phyloP scores from a whole-genome alignment of 2,329 filamentous ascomycete species.

The Penicillium italicum region DNA sequence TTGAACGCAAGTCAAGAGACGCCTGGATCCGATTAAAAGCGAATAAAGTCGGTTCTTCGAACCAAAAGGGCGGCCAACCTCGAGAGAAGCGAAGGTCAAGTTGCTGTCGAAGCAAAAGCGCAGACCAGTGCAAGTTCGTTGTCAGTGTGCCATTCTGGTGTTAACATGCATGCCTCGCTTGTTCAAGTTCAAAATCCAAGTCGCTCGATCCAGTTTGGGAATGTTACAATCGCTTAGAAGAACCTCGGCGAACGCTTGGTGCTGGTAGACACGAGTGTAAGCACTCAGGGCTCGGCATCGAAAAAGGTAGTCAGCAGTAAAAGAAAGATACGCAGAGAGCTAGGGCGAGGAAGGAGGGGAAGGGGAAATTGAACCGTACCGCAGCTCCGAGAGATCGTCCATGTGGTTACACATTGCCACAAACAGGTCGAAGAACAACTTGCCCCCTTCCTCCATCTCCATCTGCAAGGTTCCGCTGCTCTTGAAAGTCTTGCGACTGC shows the following conservation, averaged over 20 bases:
- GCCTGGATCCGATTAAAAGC: conserved; percentile 27
- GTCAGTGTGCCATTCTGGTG: conserved; percentile 39
- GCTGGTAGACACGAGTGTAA: conserved; percentile 32
- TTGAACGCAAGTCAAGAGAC: conserved; percentile 31
- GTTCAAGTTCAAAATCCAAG: conserved; percentile 28
- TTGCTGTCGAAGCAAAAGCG: conserved; percentile 25
- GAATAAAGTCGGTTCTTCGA: conserved; percentile 32
- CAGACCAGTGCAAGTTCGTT: conserved; percentile 22
- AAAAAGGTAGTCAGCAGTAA: conserved; percentile 17
- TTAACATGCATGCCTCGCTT: conserved; percentile 15
- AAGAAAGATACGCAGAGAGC: conserved; percentile 10
- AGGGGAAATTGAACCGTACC: conserved; percentile 52
- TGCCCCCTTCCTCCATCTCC: conserved; percentile 93
- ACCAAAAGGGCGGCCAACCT: conserved; percentile 49
- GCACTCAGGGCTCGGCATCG: conserved; percentile 14
- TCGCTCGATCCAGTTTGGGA: conserved; percentile 26
- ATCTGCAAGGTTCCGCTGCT: conserved; percentile 97
- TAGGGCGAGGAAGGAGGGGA: conserved; percentile 8
- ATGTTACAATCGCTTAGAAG: conserved; percentile 44
- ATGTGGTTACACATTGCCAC: conserved; percentile 98
- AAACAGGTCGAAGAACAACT: conserved; percentile 97
- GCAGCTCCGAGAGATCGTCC: conserved; percentile 88
- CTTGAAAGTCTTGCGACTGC: conserved; percentile 96
- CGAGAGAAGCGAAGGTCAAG: conserved; percentile 39
- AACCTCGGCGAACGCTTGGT: conserved; percentile 53